These are phyloP conservation scores for Penicillium nordicum DNA, from an alignment of 2,329 filamentous ascomycete genomes.

Conservation along the genomic window DNA sequence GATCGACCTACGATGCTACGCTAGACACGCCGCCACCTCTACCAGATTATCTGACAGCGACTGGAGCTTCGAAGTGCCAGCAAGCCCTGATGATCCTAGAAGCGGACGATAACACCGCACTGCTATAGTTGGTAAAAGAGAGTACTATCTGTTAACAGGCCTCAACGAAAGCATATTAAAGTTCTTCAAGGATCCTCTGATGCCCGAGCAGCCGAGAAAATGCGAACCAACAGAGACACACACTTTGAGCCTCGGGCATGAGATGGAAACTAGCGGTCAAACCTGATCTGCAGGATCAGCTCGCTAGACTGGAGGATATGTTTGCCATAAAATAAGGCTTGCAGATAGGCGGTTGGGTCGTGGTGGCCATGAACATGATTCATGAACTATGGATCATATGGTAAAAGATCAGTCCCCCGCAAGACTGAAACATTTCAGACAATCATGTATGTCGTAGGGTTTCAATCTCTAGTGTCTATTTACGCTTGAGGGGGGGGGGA, in stretches of 20 bases:
- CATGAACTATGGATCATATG: not conserved
- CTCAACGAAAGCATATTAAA: not conserved
- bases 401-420: not conserved
- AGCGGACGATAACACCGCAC: not conserved
- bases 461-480: not conserved
- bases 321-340: not conserved
- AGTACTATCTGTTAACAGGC: not conserved
- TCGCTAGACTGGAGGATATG: not conserved
- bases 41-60: not conserved
- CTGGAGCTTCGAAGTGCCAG: not conserved
- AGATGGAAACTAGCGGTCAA: not conserved
- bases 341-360: not conserved
- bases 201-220: not conserved
- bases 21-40: not conserved
- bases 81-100: not conserved
- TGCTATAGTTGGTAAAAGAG: fast-evolving
- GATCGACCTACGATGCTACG: not conserved
- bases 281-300: not conserved
- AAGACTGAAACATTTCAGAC: not conserved
- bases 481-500: not conserved
- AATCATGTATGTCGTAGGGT: not conserved
- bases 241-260: not conserved
- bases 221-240: not conserved
- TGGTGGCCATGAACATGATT: not conserved
- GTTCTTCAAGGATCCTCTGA: not conserved